Conservation (phyloP, 2,329 filamentous ascomycete genomes). For the Beauveria sp. region DNA sequence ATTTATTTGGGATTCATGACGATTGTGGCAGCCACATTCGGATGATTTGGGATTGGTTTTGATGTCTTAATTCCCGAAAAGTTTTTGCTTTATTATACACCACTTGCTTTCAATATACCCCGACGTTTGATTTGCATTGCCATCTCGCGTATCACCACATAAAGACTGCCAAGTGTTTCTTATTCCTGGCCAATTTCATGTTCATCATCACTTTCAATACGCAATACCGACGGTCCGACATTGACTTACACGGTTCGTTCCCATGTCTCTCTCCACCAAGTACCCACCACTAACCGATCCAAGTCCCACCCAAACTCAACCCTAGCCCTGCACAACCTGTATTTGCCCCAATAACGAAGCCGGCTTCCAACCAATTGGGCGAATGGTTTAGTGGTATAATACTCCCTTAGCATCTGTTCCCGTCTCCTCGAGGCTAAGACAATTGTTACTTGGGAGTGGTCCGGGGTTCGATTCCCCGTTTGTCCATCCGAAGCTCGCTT, state of each 20-base stretch:
- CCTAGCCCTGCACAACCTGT: slow-evolving; percentile 11
- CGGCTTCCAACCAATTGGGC: slow-evolving; percentile 9
- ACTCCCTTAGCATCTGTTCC: slow-evolving; percentile 13
- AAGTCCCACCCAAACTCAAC: neutral
- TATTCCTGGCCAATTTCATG: too few species aligned
- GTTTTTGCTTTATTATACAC: neutral
- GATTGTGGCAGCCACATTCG: slow-evolving; percentile 7
- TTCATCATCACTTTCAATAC: neutral
- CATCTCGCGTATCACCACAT: too few species aligned
- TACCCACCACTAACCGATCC: neutral
- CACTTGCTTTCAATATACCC: slow-evolving; percentile 4
- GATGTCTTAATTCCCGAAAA: too few species aligned
- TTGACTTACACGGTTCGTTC: neutral
- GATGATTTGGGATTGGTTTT: slow-evolving; percentile 6
- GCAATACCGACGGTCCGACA: neutral
- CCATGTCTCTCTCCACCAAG: neutral
- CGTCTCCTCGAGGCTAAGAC: neutral
- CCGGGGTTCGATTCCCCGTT: slow-evolving; percentile 15
- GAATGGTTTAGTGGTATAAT: slow-evolving; percentile 16
- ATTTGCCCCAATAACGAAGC: slow-evolving; percentile 5
- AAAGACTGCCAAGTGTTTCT: too few species aligned
- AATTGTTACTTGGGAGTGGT: slow-evolving; percentile 11
- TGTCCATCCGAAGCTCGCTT: neutral
- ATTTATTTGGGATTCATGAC: slow-evolving; percentile 8
- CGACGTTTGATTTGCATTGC: neutral